Percentiles rank a stretch among this genome's conserved stretches.
Conservation (phyloP, 805 yeast genomes). For the Diddensiella santjacobensis region DNA sequence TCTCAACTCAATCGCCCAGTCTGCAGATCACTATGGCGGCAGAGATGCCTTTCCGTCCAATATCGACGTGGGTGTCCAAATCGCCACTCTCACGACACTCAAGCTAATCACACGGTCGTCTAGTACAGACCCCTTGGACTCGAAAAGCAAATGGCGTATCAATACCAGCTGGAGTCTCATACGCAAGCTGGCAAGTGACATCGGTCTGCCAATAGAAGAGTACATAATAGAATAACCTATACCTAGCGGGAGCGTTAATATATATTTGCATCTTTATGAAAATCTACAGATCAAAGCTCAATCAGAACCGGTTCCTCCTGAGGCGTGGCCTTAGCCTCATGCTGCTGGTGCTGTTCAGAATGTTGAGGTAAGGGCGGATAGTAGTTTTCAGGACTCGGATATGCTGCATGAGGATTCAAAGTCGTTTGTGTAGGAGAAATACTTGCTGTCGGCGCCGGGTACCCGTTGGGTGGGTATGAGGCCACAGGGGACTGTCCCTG, state of each 20-base stretch:
- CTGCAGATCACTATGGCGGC: constrained; percentile 30
- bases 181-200: constrained; percentile 55
- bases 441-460: constrained; percentile 5
- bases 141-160: constrained; percentile 73
- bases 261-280: too few species aligned
- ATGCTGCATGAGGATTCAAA: too few species aligned
- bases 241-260: neutral
- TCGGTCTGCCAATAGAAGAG: constrained; percentile 62
- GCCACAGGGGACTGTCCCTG: constrained; percentile 2
- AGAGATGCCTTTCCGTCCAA: constrained; percentile 36
- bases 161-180: constrained; percentile 68
- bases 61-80: constrained; percentile 42
- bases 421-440: constrained; percentile 11
- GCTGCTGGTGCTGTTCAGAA: constrained; percentile 1
- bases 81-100: constrained; percentile 56
- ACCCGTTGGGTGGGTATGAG: neutral
- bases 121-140: constrained; percentile 53
- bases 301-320: constrained; percentile 23
- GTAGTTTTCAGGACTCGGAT: neutral
- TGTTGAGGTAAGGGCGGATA: constrained; percentile 15
- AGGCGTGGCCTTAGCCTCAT: constrained; percentile 5
- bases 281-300: constrained; percentile 20
- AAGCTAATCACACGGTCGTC: constrained; percentile 45
- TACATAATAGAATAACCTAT: constrained; percentile 48
- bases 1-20: constrained; percentile 61